These are phyloP conservation scores for Odonthalia washingtoniensis DNA, from an alignment of 31 red algal genomes.

Conservation along the genomic window DNA sequence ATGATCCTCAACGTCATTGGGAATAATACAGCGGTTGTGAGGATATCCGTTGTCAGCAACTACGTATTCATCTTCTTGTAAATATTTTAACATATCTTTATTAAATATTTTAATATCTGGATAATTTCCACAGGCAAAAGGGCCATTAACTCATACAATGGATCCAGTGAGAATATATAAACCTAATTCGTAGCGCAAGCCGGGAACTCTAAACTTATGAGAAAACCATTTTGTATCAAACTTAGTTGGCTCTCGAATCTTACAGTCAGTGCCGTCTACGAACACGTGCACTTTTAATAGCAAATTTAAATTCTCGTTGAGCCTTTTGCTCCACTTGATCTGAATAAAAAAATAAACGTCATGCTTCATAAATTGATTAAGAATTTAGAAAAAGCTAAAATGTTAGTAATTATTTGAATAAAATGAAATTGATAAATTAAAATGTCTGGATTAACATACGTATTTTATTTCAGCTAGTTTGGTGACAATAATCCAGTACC, in stretches of 20 bases:
- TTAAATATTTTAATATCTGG: constrained; percentile 32
- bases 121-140: neutral
- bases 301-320: neutral
- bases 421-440: neutral
- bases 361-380: no score
- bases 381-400: no score
- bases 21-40: neutral
- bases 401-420: neutral
- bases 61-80: neutral
- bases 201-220: constrained; percentile 10
- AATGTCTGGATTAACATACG: neutral
- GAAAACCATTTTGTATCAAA: constrained; percentile 26
- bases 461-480: neutral
- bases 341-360: neutral
- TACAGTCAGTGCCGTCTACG: constrained; percentile 37
- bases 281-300: neutral
- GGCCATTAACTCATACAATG: constrained; percentile 30
- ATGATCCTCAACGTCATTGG: neutral
- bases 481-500: neutral
- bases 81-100: neutral
- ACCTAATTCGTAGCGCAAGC: constrained; percentile 27
- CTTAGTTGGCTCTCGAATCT: neutral
- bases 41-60: neutral
- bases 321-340: neutral
- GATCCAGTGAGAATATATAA: neutral